Conservation (phyloP, 345 rosid species). For the Acer campestre region DNA sequence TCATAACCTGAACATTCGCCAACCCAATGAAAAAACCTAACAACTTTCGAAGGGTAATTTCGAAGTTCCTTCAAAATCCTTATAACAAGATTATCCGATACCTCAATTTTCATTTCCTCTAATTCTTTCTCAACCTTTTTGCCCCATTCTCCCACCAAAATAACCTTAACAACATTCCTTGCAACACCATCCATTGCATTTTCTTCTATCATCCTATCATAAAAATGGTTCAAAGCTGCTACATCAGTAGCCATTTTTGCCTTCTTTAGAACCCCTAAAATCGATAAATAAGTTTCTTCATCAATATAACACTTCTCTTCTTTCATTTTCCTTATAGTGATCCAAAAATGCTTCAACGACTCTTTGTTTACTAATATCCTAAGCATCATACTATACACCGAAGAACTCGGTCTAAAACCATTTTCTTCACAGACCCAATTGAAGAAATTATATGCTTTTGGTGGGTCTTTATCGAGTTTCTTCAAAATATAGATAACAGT, state of each 20-base stretch:
- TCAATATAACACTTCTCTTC: slow-evolving; percentile 67
- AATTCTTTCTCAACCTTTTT: slow-evolving; percentile 56
- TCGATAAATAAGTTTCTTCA: slow-evolving; percentile 61
- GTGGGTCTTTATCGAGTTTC: slow-evolving; percentile 57
- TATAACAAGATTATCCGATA: slow-evolving; percentile 67
- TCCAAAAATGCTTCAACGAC: slow-evolving; percentile 71
- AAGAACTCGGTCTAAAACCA: slow-evolving; percentile 62
- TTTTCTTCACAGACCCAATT: slow-evolving; percentile 61
- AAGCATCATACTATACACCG: slow-evolving; percentile 63
- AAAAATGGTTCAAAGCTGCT: slow-evolving; percentile 62
- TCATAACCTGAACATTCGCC: slow-evolving; percentile 36
- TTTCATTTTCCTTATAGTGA: slow-evolving; percentile 58
- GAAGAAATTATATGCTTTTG: slow-evolving; percentile 62
- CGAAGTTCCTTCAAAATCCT: slow-evolving; percentile 70
- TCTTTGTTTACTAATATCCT: slow-evolving; percentile 54
- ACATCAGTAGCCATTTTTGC: slow-evolving; percentile 52
- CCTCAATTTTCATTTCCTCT: slow-evolving; percentile 44
- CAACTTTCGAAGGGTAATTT: slow-evolving; percentile 52
- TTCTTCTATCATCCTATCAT: slow-evolving; percentile 66
- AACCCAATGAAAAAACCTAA: slow-evolving; percentile 58
- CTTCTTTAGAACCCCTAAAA: slow-evolving; percentile 45
- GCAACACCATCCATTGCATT: slow-evolving; percentile 51
- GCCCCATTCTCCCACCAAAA: slow-evolving; percentile 48
- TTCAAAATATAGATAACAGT: slow-evolving; percentile 63
- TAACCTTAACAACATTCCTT: slow-evolving; percentile 39